A percentile compares a stretch with the other conserved stretches of the same genome.
Evolutionary conservation across 805 yeast species (phyloP).

Genomic region (Metschnikowia lochheadii): DNA sequence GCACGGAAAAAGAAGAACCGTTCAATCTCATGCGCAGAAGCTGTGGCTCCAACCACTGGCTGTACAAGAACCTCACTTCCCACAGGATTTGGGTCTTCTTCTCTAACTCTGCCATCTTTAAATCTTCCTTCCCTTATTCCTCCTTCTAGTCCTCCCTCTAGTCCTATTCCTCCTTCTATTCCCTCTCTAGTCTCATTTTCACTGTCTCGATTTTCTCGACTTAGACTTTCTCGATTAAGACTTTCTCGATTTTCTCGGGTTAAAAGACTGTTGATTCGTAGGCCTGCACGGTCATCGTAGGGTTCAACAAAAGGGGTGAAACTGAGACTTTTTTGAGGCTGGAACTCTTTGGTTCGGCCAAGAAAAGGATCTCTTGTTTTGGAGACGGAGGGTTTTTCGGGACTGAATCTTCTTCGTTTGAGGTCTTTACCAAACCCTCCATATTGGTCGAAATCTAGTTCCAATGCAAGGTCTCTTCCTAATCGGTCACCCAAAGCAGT

Average conservation of each 20-base stretch:
- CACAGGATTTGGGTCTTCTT: not conserved
- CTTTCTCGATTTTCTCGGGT: not conserved
- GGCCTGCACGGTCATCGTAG: not conserved
- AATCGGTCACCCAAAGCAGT: too few relatives aligned
- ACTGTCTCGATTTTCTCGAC: not conserved
- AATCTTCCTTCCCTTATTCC: too few relatives aligned
- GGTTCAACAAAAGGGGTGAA: not conserved
- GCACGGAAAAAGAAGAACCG: conserved; percentile 39
- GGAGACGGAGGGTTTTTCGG: too few relatives aligned
- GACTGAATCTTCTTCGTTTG: too few relatives aligned
- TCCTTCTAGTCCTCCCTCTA: too few relatives aligned
- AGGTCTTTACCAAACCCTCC: too few relatives aligned
- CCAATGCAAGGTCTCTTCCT: too few relatives aligned
- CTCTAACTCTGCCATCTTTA: too few relatives aligned
- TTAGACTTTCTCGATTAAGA: not conserved
- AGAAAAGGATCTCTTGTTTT: not conserved
- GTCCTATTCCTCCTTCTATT: too few relatives aligned
- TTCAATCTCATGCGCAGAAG: conserved; percentile 30
- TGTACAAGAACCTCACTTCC: conserved; percentile 8
- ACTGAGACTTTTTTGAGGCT: conserved; percentile 5
- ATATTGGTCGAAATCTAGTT: too few relatives aligned
- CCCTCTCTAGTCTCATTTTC: too few relatives aligned
- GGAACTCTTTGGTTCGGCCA: conserved; percentile 6
- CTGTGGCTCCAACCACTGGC: not conserved
- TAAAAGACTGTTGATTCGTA: not conserved